Evolutionary conservation across 2,329 filamentous ascomycete species (phyloP).

Genomic region (Fusarium virguliforme): DNA sequence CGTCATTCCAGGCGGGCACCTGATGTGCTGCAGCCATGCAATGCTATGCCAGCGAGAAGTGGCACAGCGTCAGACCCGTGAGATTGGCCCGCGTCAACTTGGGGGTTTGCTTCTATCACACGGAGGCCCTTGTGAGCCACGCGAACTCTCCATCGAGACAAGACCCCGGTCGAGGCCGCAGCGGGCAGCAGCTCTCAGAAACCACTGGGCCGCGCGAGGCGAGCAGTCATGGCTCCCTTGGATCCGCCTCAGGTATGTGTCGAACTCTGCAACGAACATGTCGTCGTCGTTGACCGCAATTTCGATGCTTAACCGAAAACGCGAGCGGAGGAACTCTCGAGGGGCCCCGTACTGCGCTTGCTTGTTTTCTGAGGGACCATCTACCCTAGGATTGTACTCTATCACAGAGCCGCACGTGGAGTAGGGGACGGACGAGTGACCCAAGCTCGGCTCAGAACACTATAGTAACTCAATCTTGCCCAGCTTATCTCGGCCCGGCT

Average conservation of each 20-base stretch:
- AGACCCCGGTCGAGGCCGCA: conserved; percentile 11
- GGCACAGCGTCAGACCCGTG: conserved; percentile 44
- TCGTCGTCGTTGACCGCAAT: conserved; percentile 18
- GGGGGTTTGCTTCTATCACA: conserved; percentile 26
- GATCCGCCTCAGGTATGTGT: conserved; percentile 5
- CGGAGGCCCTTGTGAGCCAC: conserved; percentile 25
- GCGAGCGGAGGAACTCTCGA: not conserved
- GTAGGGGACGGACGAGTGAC: conserved; percentile 1
- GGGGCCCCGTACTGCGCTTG: not conserved
- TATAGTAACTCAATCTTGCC: conserved; percentile 20
- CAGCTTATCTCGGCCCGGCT: not conserved
- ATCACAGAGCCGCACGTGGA: conserved; percentile 28
- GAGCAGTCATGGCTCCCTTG: conserved; percentile 13
- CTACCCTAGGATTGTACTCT: conserved; percentile 27
- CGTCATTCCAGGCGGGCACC: conserved; percentile 49
- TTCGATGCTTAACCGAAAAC: not conserved
- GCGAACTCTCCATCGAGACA: conserved; percentile 28
- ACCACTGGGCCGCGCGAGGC: conserved; percentile 39
- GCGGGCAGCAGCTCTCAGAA: conserved; percentile 11
- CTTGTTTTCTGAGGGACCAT: not conserved
- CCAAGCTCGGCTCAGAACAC: not conserved
- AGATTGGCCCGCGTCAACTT: conserved; percentile 45
- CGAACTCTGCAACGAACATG: not conserved
- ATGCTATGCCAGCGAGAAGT: conserved; percentile 48
- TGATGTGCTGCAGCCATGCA: conserved; percentile 51